Base-by-base conservation (phyloP, 2,329 filamentous ascomycete species). In the Furcasterigmium furcatum region DNA sequence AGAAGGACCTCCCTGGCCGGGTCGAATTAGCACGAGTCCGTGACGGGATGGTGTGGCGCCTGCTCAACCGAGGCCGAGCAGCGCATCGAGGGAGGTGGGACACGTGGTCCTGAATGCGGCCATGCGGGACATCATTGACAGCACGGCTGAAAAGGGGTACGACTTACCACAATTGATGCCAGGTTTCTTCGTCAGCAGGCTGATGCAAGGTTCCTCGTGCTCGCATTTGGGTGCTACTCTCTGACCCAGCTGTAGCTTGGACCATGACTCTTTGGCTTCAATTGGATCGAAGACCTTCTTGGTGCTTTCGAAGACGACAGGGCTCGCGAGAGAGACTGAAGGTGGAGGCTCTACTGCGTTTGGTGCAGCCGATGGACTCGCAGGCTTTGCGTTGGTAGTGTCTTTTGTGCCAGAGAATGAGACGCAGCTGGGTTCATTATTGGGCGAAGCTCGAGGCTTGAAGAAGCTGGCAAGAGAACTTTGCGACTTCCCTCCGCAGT, bases 131-230 rank as follows among this genome's bases (percentile, higher is more conserved):
- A n/a, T n/a, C n/a, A n/a, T n/a, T n/a, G n/a, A n/a, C n/a, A n/a
- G n/a, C n/a, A n/a, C n/a, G n/a, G n/a, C n/a, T n/a, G 42, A 39
- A 40, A 18, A 46, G 12, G 34, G 40, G 13, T 16, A 24, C 29
- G 29, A 68, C 74, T 58, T 68, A 79, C 74, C 92, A 67, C 61
- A 85, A 58, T 97, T 99, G 51, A 88, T 71, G 2, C 94, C 94
- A 1, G 89, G 76, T 61, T 97, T 97, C 70, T 92, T 96, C 1
- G 91, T 96, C 16, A 84, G 78, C 43, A 92, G 71, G 52, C 77
- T 88, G 52, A 91, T 87, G 65, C 94, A 97, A 3, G 88, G 87
- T 56, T 97, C 91, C 44, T 82, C 75, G 59, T 99, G 94, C 40
- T 96, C 91, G 61, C 94, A 99, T 46, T 78, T 79, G 1, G 94